Percentiles rank a stretch among this genome's conserved stretches.
These are phyloP conservation scores for Trypanosoma congolense DNA, from an alignment of 208 protist genomes.

Conservation along the genomic window DNA sequence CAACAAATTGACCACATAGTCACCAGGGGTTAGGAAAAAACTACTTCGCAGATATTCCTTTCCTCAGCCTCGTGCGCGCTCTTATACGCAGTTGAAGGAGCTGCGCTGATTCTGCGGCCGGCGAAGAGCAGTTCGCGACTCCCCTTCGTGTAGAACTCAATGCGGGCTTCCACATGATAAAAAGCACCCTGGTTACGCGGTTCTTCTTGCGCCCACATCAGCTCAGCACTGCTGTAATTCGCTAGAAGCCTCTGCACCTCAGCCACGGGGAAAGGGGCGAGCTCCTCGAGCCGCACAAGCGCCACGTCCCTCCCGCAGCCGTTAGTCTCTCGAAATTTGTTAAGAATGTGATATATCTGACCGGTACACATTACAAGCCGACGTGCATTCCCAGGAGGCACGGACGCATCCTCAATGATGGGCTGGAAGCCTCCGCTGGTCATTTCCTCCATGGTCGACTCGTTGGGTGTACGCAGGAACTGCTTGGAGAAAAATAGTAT, in stretches of 20 bases:
- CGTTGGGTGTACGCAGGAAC: constrained; percentile 84
- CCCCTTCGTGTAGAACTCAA: constrained; percentile 71
- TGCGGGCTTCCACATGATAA: constrained; percentile 76
- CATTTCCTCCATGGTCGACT: constrained; percentile 65
- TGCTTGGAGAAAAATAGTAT: constrained; percentile 93
- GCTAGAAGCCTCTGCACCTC: constrained; percentile 77
- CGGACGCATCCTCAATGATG: constrained; percentile 71
- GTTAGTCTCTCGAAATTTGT: constrained; percentile 57
- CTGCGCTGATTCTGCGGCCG: constrained; percentile 46
- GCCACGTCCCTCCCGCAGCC: constrained; percentile 75
- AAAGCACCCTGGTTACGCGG: constrained; percentile 96
- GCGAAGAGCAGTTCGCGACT: constrained; percentile 51
- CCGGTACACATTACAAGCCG: constrained; percentile 95
- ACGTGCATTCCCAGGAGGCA: constrained; percentile 60
- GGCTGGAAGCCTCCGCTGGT: constrained; percentile 59
- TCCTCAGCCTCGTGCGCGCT: constrained; percentile 72
- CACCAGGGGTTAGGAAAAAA: constrained; percentile 19
- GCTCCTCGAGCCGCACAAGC: constrained; percentile 93
- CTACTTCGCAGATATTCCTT: constrained; percentile 39
- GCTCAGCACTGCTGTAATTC: constrained; percentile 87
- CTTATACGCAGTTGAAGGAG: constrained; percentile 73
- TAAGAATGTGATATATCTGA: constrained; percentile 96
- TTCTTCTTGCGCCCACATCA: constrained; percentile 97
- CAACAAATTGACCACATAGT: too few relatives aligned
- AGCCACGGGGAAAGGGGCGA: constrained; percentile 96